A percentile compares a stretch with the other conserved stretches of the same genome.
These are phyloP conservation scores for Cladophialophora chaetospira DNA, from an alignment of 2,329 filamentous ascomycete species.

Conservation along the genomic window DNA sequence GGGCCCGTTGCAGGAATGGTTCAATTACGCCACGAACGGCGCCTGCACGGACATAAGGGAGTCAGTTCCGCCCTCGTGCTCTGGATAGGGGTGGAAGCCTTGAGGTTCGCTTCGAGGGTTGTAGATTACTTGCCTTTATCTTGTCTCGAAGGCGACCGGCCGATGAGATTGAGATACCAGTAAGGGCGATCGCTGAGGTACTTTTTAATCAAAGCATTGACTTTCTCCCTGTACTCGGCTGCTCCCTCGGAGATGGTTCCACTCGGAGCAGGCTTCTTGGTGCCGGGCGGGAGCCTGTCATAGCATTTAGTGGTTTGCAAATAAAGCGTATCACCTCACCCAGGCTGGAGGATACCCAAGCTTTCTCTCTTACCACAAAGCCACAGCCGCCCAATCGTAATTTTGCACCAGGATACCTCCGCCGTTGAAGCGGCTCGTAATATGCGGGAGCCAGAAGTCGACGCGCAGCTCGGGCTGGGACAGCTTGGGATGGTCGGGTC, in stretches of 20 bases:
- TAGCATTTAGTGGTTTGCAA: background rate
- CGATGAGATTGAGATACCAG: conserved; percentile 28
- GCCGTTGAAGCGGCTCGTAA: conserved; percentile 11
- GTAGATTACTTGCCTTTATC: conserved; percentile 18
- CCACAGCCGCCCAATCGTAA: conserved; percentile 21
- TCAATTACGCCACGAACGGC: conserved; percentile 26
- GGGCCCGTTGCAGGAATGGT: conserved; percentile 24
- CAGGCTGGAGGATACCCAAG: background rate
- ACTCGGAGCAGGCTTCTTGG: conserved; percentile 12
- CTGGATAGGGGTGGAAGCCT: background rate
- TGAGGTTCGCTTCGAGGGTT: background rate
- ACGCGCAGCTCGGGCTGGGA: conserved; percentile 5
- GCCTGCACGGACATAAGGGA: conserved; percentile 1
- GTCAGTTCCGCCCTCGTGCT: background rate
- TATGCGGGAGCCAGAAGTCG: conserved; percentile 15
- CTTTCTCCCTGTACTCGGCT: conserved; percentile 16
- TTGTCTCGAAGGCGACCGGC: conserved; percentile 9
- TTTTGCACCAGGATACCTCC: conserved; percentile 19
- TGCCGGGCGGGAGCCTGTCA: conserved; percentile 21
- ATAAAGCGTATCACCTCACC: background rate
- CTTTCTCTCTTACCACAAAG: conserved; percentile 19
- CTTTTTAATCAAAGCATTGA: conserved; percentile 19
- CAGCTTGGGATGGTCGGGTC: conserved; percentile 22
- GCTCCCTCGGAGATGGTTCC: conserved; percentile 6
- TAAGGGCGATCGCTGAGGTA: conserved; percentile 16